Conservation (phyloP, 2,329 filamentous ascomycete genomes). For the Xenoacremonium recifei region DNA sequence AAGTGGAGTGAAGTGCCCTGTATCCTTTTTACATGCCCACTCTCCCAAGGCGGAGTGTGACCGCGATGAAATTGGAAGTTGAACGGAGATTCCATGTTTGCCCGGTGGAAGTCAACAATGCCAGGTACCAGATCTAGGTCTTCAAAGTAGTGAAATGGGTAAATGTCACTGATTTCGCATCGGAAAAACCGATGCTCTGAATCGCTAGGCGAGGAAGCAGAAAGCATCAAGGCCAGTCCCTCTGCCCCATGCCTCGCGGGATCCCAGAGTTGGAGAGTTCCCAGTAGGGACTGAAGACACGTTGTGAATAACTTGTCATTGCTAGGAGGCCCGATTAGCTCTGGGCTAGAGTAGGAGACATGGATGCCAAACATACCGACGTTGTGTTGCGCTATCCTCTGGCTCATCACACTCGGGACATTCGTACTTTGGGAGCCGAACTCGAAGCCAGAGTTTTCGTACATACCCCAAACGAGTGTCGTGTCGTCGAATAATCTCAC, state of each 20-base stretch:
- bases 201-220: slow-evolving; percentile 14
- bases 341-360: slow-evolving; percentile 5
- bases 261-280: slow-evolving; percentile 15
- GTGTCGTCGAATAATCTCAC: slow-evolving; percentile 6
- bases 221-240: slow-evolving; percentile 13
- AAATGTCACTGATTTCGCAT: slow-evolving; percentile 7
- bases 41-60: neutral
- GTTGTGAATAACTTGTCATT: slow-evolving; percentile 14
- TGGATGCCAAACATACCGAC: slow-evolving; percentile 9
- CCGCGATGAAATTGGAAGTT: slow-evolving; percentile 1
- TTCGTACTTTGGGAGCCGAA: slow-evolving; percentile 10
- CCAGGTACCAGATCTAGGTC: slow-evolving; percentile 9
- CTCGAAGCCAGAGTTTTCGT: slow-evolving; percentile 13
- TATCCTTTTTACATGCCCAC: slow-evolving; percentile 9
- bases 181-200: slow-evolving; percentile 11
- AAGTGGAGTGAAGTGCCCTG: slow-evolving; percentile 12
- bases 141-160: slow-evolving; percentile 14
- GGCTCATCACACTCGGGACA: slow-evolving; percentile 11
- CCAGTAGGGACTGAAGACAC: slow-evolving; percentile 9
- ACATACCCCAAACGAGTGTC: slow-evolving; percentile 13
- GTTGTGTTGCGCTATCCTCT: slow-evolving; percentile 9
- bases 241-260: slow-evolving; percentile 11
- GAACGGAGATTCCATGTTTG: slow-evolving; percentile 1
- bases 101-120: slow-evolving; percentile 7
- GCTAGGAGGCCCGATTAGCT: slow-evolving; percentile 9